Percentiles rank a stretch among this genome's conserved stretches.
These are phyloP conservation scores for Tilletia walkeri DNA, from an alignment of 1,284 basidiomycete genomes.

Conservation along the genomic window DNA sequence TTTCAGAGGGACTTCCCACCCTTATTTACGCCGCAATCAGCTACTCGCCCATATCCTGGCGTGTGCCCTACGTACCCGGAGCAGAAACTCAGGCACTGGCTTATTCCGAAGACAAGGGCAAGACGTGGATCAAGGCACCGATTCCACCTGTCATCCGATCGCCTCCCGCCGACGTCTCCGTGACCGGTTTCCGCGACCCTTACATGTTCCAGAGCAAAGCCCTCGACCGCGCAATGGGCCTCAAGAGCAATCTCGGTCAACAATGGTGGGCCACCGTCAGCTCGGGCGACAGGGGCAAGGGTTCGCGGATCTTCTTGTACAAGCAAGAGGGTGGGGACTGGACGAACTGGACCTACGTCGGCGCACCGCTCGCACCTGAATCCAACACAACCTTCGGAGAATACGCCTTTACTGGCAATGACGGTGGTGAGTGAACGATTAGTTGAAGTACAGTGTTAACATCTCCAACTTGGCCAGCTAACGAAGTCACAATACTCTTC, in stretches of 20 bases:
- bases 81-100: constrained; percentile 30
- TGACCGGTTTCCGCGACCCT: constrained; percentile 31
- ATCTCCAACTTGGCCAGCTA: too few relatives aligned
- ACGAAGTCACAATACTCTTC: too few relatives aligned
- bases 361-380: constrained; percentile 20
- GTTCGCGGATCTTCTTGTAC: constrained; percentile 27
- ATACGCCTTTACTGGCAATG: constrained; percentile 20
- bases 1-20: constrained; percentile 25
- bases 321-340: constrained; percentile 24
- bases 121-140: constrained; percentile 30
- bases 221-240: constrained; percentile 23
- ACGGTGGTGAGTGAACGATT: background rate
- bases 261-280: constrained; percentile 24
- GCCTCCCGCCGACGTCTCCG: constrained; percentile 19
- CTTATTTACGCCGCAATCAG: constrained; percentile 29
- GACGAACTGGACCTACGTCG: constrained; percentile 27
- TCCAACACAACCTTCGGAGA: constrained; percentile 28
- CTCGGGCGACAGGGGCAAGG: constrained; percentile 24
- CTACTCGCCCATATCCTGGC: constrained; percentile 30
- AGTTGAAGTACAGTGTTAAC: background rate
- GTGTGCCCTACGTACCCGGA: constrained; percentile 29
- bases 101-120: constrained; percentile 28
- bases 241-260: constrained; percentile 14
- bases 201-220: constrained; percentile 27
- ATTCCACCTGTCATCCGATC: constrained; percentile 23